Evolutionary conservation across 164 flowering plant species (phyloP).

Genomic region (Macadamia integrifolia): DNA sequence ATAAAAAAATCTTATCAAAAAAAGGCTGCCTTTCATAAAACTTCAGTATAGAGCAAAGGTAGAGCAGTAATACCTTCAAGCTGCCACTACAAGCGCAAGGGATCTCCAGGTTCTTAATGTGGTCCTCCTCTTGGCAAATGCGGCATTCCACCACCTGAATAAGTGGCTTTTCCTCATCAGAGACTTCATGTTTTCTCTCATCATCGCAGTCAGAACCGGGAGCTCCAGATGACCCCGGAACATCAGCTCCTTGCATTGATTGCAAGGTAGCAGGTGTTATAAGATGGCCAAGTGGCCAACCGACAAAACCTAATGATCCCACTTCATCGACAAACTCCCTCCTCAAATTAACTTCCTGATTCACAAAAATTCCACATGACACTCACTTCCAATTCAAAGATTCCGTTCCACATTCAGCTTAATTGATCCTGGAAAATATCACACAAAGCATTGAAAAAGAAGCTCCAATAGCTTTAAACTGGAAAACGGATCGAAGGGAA

Average conservation of each 20-base stretch:
- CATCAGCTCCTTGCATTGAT: constrained; percentile 27
- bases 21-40: background rate
- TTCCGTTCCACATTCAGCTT: background rate
- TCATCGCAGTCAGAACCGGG: background rate
- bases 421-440: no score
- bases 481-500: no score
- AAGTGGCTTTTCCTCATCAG: constrained; percentile 39
- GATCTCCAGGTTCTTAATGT: constrained; percentile 37
- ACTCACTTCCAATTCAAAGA: background rate
- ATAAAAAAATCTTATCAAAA: background rate
- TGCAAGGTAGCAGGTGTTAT: constrained; percentile 32
- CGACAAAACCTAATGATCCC: constrained; percentile 47
- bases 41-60: background rate
- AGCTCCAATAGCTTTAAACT: no score
- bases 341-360: constrained; percentile 1
- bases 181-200: constrained; percentile 6
- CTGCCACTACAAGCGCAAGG: constrained; percentile 80
- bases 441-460: no score
- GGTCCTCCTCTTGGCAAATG: constrained; percentile 76
- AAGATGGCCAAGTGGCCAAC: constrained; percentile 31
- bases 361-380: background rate
- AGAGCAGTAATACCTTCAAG: constrained; percentile 42
- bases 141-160: constrained; percentile 56
- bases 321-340: constrained; percentile 26
- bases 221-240: constrained; percentile 13